phyloP scores from a whole-genome alignment of 2,329 filamentous ascomycete species.

The Coniochaeta sp. region DNA sequence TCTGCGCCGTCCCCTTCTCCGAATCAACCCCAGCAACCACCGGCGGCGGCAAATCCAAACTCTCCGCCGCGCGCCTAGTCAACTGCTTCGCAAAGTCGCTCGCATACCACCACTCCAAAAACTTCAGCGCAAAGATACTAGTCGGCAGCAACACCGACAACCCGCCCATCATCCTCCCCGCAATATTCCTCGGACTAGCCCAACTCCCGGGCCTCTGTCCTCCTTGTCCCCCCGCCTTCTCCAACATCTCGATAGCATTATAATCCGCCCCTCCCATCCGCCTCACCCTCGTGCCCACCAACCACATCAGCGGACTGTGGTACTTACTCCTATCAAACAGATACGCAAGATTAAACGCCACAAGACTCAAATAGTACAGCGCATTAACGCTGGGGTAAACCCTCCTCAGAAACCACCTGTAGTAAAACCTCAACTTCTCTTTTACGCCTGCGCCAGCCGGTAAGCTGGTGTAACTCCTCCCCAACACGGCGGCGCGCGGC shows the following conservation, averaged over 20 bases:
- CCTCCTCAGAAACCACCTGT: conserved; percentile 85
- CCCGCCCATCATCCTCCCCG: conserved; percentile 61
- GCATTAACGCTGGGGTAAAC: conserved; percentile 90
- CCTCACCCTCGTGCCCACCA: conserved; percentile 80
- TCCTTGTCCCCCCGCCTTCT: conserved; percentile 35
- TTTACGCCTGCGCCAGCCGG: conserved; percentile 58
- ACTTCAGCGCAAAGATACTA: conserved; percentile 95
- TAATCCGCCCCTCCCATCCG: conserved; percentile 80
- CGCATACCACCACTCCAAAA: conserved; percentile 98
- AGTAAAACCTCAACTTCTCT: conserved; percentile 71
- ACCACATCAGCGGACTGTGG: conserved; percentile 84
- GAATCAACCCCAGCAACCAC: conserved; percentile 57
- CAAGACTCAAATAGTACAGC: conserved; percentile 79
- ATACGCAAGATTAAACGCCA: conserved; percentile 90
- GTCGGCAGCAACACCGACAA: conserved; percentile 80
- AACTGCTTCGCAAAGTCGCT: conserved; percentile 94
- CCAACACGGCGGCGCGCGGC: conserved; percentile 54
- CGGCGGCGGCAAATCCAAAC: conserved; percentile 84
- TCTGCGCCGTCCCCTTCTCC: conserved; percentile 16
- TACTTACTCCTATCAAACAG: conserved; percentile 89
- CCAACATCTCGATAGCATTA: conserved; percentile 64
- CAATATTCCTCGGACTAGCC: conserved; percentile 63
- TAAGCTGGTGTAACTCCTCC: conserved; percentile 58
- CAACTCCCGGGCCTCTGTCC: conserved; percentile 35
- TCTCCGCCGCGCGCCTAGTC: conserved; percentile 77